Conservation (phyloP, 2,329 filamentous ascomycete species). For the Albifimbria verrucaria region DNA sequence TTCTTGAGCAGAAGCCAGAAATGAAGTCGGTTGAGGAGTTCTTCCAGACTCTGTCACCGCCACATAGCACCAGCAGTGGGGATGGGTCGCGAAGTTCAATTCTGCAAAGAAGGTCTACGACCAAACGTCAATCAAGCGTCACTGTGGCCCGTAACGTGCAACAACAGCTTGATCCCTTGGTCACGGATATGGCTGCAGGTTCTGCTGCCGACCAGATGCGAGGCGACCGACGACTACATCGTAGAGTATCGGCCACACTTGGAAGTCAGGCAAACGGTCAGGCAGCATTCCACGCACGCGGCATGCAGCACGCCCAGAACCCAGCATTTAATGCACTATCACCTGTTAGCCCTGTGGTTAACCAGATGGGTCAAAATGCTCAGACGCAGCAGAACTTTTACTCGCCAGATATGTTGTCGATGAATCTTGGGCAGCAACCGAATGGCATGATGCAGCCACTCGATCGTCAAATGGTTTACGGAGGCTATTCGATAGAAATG, state of each 20-base stretch:
- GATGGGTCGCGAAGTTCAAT: slow-evolving; percentile 17
- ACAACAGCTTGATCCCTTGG: slow-evolving; percentile 16
- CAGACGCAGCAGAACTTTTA: slow-evolving; percentile 40
- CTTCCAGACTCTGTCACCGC: slow-evolving; percentile 75
- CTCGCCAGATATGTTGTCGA: slow-evolving; percentile 49
- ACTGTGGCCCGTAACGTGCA: slow-evolving; percentile 11
- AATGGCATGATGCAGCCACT: slow-evolving; percentile 62
- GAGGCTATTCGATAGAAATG: slow-evolving; percentile 60
- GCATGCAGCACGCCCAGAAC: slow-evolving; percentile 38
- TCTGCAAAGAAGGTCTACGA: slow-evolving; percentile 33
- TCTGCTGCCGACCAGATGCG: slow-evolving; percentile 6
- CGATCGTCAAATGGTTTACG: slow-evolving; percentile 73
- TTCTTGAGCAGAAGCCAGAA: slow-evolving; percentile 83
- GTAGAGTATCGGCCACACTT: slow-evolving; percentile 39
- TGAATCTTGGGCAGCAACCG: slow-evolving; percentile 47
- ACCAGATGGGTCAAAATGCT: slow-evolving; percentile 33
- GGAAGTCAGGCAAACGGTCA: slow-evolving; percentile 38
- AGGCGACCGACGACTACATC: slow-evolving; percentile 23
- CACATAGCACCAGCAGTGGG: slow-evolving; percentile 45
- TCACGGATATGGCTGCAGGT: slow-evolving; percentile 13
- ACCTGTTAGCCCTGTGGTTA: slow-evolving; percentile 48
- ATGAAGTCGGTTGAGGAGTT: slow-evolving; percentile 95
- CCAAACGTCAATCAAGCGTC: slow-evolving; percentile 28
- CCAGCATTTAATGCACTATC: slow-evolving; percentile 45
- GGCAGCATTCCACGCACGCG: slow-evolving; percentile 36